phyloP scores from a whole-genome alignment of 768 basidiomycete genomes.

The Xerocomus brunneocitrinus region DNA sequence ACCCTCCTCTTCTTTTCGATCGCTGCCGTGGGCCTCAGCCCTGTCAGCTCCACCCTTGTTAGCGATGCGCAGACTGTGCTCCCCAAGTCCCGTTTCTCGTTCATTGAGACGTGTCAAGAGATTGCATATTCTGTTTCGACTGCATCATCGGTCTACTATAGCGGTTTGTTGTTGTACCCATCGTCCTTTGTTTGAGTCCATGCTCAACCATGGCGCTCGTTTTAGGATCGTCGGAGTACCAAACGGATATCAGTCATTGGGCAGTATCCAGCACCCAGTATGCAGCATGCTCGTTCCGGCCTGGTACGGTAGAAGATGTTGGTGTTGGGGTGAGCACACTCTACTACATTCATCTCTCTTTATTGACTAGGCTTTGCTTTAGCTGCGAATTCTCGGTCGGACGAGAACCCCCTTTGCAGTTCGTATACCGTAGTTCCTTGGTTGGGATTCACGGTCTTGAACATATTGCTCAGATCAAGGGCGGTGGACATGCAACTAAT shows the following conservation, averaged over 20 bases:
- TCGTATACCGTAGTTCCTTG: not conserved
- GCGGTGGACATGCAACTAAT: slow-evolving; percentile 40
- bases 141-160: slow-evolving; percentile 43
- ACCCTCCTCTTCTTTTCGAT: not conserved
- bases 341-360: slow-evolving; percentile 25
- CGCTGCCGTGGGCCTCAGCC: not conserved
- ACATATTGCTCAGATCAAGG: slow-evolving; percentile 40
- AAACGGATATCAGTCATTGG: not conserved
- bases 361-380: not conserved
- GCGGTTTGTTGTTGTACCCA: slow-evolving; percentile 25
- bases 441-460: not conserved
- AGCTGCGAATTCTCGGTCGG: slow-evolving; percentile 29
- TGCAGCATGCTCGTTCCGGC: slow-evolving; percentile 53
- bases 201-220: not conserved
- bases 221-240: slow-evolving; percentile 26
- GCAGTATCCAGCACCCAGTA: slow-evolving; percentile 21
- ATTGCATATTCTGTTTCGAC: slow-evolving; percentile 38
- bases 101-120: slow-evolving; percentile 26
- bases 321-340: slow-evolving; percentile 41
- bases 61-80: not conserved
- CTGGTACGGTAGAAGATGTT: slow-evolving; percentile 48
- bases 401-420: too few relatives aligned
- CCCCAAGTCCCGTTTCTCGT: not conserved
- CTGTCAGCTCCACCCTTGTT: not conserved
- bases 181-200: not conserved